Conservation (phyloP, 768 basidiomycete species). For the Amanita pallidorosea region DNA sequence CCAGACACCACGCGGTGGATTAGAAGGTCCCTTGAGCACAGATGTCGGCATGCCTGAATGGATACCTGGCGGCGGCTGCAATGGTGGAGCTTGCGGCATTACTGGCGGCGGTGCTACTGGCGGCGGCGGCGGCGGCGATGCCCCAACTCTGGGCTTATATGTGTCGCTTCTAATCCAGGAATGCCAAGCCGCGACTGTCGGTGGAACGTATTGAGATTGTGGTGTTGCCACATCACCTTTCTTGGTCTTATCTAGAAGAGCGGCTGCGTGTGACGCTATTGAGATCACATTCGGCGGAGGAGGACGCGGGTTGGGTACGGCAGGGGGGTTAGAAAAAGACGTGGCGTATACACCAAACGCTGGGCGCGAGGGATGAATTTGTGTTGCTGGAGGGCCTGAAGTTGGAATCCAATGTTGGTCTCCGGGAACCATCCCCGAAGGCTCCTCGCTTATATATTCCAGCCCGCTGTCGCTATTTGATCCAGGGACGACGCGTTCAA, state of each 20-base stretch:
- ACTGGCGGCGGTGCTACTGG: not conserved
- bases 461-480: constrained; percentile 1
- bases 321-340: not conserved
- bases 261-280: constrained; percentile 3
- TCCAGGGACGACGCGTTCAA: not conserved
- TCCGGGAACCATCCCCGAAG: not conserved
- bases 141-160: not conserved
- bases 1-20: not conserved
- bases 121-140: not conserved
- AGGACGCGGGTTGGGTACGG: not conserved
- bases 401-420: not conserved
- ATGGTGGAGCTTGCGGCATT: not conserved
- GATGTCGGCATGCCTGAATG: not conserved
- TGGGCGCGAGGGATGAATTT: not conserved
- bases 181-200: constrained; percentile 1
- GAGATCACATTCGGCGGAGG: constrained; percentile 1
- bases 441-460: constrained; percentile 3
- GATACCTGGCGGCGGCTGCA: not conserved
- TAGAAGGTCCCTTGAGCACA: not conserved
- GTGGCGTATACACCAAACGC: constrained; percentile 1
- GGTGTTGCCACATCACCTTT: not conserved
- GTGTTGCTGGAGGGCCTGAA: not conserved
- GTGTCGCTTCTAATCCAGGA: not conserved
- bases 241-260: constrained; percentile 1
- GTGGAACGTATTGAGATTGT: not conserved